These are phyloP conservation scores for Immersiporthe knoxdaviesiana DNA, from an alignment of 2,329 filamentous ascomycete species.

Conservation along the genomic window DNA sequence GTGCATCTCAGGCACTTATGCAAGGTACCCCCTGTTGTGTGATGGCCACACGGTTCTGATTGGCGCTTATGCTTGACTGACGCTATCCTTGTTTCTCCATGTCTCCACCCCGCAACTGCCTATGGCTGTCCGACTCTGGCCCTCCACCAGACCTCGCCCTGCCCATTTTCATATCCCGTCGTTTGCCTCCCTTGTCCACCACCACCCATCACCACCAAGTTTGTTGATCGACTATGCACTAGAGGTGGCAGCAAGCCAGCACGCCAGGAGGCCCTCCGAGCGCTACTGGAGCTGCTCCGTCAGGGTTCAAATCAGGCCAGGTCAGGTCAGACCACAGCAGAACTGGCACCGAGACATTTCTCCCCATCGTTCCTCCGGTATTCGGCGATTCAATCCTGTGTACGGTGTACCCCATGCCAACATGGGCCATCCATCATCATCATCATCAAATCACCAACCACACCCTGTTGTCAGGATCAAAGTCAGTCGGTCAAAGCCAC, in stretches of 20 bases:
- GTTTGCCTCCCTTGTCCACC: neutral
- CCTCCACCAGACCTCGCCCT: neutral
- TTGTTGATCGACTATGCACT: neutral
- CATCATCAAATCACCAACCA: neutral
- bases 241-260: neutral
- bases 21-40: conserved; percentile 19
- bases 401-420: neutral
- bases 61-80: neutral
- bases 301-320: neutral
- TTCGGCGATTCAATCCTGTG: neutral
- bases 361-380: neutral
- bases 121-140: neutral
- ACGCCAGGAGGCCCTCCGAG: neutral
- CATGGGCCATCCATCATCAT: conserved; percentile 2
- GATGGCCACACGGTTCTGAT: conserved; percentile 9
- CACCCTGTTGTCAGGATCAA: no score
- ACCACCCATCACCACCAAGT: neutral
- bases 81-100: conserved; percentile 15
- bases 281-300: neutral
- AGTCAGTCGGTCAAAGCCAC: neutral
- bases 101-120: conserved; percentile 1
- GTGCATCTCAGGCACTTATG: conserved; percentile 3
- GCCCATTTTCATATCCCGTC: neutral
- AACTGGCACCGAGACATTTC: neutral
- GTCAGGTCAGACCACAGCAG: neutral